These are phyloP conservation scores for Podila minutissima DNA, from an alignment of 192 early-diverging fungal genomes.

Conservation along the genomic window DNA sequence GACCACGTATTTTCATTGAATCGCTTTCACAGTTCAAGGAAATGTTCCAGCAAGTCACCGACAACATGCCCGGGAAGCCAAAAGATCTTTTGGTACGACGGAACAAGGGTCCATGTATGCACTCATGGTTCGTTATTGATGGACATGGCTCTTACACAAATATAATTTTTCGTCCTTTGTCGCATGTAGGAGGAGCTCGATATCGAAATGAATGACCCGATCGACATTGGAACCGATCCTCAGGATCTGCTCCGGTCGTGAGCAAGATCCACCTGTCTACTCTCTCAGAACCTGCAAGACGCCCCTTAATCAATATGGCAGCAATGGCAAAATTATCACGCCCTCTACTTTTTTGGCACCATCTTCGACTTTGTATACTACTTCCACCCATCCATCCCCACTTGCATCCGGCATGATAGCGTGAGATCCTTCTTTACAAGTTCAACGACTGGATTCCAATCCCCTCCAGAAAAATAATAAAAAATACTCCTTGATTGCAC, in stretches of 20 bases:
- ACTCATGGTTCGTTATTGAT: too few relatives aligned
- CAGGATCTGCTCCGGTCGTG: conserved; percentile 16
- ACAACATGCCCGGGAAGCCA: conserved; percentile 52
- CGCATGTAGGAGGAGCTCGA: conserved; percentile 32
- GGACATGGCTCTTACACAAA: too few relatives aligned
- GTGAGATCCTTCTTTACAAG: background rate
- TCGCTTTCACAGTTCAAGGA: conserved; percentile 50
- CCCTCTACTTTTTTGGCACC: background rate
- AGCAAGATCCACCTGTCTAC: background rate
- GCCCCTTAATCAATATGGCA: background rate
- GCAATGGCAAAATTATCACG: too few relatives aligned
- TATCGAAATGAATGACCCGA: conserved; percentile 28
- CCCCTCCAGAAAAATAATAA: background rate
- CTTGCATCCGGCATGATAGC: too few relatives aligned
- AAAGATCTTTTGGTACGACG: conserved; percentile 42
- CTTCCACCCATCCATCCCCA: too few relatives aligned
- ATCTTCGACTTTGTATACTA: background rate
- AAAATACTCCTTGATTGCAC: background rate
- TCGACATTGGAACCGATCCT: conserved; percentile 31
- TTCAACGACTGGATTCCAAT: background rate
- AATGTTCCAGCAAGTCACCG: conserved; percentile 51
- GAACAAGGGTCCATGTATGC: too few relatives aligned
- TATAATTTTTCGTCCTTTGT: background rate
- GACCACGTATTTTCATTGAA: background rate
- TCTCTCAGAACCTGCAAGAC: background rate